A percentile compares a stretch with the other conserved stretches of the same genome.
Evolutionary conservation across 495 filamentous ascomycete genomes (phyloP).

Genomic region (Tuber melanosporum): DNA sequence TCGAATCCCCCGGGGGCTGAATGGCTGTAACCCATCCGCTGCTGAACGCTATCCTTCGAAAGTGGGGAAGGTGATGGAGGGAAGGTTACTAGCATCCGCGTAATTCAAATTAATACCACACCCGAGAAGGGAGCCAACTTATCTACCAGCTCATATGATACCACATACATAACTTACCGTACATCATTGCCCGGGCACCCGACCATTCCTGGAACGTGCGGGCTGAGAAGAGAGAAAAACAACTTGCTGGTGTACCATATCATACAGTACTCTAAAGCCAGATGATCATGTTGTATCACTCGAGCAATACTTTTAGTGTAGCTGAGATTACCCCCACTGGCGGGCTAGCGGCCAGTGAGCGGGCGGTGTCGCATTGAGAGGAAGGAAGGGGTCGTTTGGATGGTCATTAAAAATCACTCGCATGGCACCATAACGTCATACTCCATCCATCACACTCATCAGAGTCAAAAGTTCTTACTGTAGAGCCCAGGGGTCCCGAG

Average conservation of each 20-base stretch:
- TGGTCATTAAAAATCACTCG: background rate
- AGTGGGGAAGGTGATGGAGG: background rate
- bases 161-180: background rate
- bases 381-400: background rate
- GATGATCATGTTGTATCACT: conserved; percentile 1
- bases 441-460: background rate
- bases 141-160: background rate
- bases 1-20: no score
- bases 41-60: background rate
- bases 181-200: background rate
- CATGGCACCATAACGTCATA: background rate
- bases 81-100: background rate
- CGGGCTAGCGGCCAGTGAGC: no score
- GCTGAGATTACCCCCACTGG: background rate
- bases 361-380: background rate
- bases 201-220: background rate
- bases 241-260: background rate
- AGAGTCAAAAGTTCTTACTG: background rate
- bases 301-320: background rate
- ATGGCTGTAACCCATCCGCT: no score
- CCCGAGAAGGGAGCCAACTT: background rate
- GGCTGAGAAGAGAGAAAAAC: background rate
- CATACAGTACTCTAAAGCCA: background rate
- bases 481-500: background rate
- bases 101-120: background rate